Base-by-base conservation (phyloP, 2,329 filamentous ascomycete genomes). In the Cladophialophora psammophila region DNA sequence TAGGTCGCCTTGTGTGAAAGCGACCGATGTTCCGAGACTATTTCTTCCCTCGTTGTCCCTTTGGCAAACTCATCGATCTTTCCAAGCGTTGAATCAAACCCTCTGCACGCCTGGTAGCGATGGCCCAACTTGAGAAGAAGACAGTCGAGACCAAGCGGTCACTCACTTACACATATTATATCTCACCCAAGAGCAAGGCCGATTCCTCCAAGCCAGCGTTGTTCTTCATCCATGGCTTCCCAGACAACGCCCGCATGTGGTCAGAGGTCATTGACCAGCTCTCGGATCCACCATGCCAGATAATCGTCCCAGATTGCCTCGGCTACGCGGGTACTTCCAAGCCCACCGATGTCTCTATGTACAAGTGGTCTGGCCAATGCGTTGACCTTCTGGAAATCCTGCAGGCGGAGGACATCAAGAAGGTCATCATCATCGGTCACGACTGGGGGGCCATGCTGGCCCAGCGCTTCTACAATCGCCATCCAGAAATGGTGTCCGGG, bases 161-260 rank as follows among this genome's bases (percentile, higher is more conserved):
- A 34, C 42, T 68, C 66, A 78, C 73, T 15, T 84, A 83, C 73
- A 77, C 76, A 12, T 83, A 82, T 73, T 82, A 82, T 13, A 72
- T 76, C 20, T 71, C 74, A 34, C 34, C 57, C 45, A 66, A 72
- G 59, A 71, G 18, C 9, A 42, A 73, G 64, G 48, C 50, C 8
- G 64, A 60, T 50, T 20, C 53, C 50, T 68, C 72, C 65, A 72
- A 74, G 64, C 75, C 76, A 2, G 77, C 79, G 1, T 72, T 82
- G 48, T 66, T 83, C 12, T 76, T 84, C 31, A 73, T 81, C 18
- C 85, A 86, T 74, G 84, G 84, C 65, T 86, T 80, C 71, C 84
- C 84, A 5, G 82, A 84, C 68, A 74, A 77, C 45, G 80, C 82
- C 0, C 74, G 75, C 1, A 74, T 84, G 32, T 86, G 82, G 83